Evolutionary conservation across 495 filamentous ascomycete species (phyloP), one percentile per base, ranked within the genome.

Genomic region (Penicillium silybi): DNA sequence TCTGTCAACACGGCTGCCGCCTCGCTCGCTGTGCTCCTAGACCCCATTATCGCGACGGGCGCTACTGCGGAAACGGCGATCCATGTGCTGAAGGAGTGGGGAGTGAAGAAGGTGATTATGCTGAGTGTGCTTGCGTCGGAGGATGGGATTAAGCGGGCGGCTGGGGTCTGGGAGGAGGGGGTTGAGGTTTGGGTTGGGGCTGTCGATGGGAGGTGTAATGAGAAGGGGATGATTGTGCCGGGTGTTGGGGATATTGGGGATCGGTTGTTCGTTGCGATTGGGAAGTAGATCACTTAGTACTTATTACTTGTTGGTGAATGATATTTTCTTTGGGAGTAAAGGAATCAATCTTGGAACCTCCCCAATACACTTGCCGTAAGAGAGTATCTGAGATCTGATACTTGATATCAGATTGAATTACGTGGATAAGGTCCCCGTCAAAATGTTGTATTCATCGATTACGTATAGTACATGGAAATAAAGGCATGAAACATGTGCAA

Each of bases 1-100:
- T 56, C 45, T 6, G 51, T 48, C 38, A 71, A 75, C 41, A 67
- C 65, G 3, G 75, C 79, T 9, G 66, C 73, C 11, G 73, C 74
- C 1, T 77, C 81, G 22, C 74, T 95, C 8, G 90, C 90, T 19
- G 83, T 97, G 58, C 76, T 97, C 16, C 77, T 96, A 1, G 92
- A 97, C 68, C 92, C 92, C 2, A 82, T 97, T 52, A 93, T 97
- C 64, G 92, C 92, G 2, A 97, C 92, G 0, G 92, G 92, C 6
- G 90, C 88, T 0, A 97, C 92, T 0, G 85, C 88, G 40, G 87
- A 83, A 18, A 92, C 92, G 0, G 92, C 92, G 5, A 95, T 97
- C 58, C 85, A 92, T 62, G 87, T 91, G 2, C 73, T 97, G 51
- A 79, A 78, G 48, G 90, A 97, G 61, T 97, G 92, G 92, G 92